These are phyloP conservation scores for Mycena venus DNA, from an alignment of 768 basidiomycete species.

Conservation along the genomic window DNA sequence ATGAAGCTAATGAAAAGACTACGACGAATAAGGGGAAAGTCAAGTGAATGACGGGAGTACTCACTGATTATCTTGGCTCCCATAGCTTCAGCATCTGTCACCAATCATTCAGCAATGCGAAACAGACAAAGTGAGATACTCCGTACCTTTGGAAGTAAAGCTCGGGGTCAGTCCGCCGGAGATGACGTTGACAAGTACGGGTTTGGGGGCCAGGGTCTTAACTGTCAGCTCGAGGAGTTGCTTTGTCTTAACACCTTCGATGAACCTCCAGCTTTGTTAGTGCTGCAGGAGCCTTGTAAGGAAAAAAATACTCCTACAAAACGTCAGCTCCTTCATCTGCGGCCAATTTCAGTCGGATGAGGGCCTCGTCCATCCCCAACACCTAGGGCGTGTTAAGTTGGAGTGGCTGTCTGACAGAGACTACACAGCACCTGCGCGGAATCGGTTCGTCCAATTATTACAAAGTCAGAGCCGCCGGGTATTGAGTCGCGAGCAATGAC, in stretches of 20 bases:
- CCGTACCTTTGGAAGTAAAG: conserved; percentile 64
- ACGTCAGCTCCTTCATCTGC: conserved; percentile 83
- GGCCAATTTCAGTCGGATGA: conserved; percentile 75
- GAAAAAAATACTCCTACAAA: too few species aligned
- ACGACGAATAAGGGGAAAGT: not conserved
- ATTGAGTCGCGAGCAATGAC: conserved; percentile 83
- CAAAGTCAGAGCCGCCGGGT: conserved; percentile 82
- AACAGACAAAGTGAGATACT: not conserved
- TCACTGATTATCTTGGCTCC: conserved; percentile 87
- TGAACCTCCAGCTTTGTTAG: conserved; percentile 75
- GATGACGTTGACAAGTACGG: conserved; percentile 85
- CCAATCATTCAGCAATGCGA: too few species aligned
- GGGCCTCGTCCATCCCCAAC: conserved; percentile 83
- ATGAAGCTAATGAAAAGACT: conserved; percentile 85
- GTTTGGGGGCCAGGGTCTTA: conserved; percentile 77
- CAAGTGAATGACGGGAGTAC: conserved; percentile 31
- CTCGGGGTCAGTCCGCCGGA: conserved; percentile 84
- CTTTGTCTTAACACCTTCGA: conserved; percentile 74
- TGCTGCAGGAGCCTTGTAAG: too few species aligned
- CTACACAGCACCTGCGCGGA: conserved; percentile 86
- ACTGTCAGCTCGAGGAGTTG: conserved; percentile 76
- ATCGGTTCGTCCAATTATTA: conserved; percentile 83
- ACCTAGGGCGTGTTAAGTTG: too few species aligned
- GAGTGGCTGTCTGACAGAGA: too few species aligned
- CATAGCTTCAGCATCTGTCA: conserved; percentile 69